Conservation (phyloP, 2,329 filamentous ascomycete species). For the Pseudocercospora crystallina region DNA sequence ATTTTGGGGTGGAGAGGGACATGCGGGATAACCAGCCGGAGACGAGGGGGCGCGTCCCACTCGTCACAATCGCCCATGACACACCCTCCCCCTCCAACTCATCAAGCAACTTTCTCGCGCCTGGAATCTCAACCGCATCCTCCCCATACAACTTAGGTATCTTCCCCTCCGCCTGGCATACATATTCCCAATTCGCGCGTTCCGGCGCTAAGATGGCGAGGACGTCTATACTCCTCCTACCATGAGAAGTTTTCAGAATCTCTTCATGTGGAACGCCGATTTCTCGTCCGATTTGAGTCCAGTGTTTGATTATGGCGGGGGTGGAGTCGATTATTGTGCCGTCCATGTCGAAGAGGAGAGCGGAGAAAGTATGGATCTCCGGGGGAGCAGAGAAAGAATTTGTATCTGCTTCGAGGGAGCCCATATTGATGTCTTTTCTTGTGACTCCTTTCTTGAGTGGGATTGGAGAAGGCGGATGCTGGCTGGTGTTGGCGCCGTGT, state of each 20-base stretch:
- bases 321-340: conserved; percentile 84
- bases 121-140: conserved; percentile 83
- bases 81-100: conserved; percentile 41
- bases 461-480: no score
- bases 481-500: neutral
- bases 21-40: conserved; percentile 52
- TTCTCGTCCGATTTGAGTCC: conserved; percentile 73
- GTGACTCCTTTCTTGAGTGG: no score
- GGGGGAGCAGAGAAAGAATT: conserved; percentile 43
- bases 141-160: conserved; percentile 75
- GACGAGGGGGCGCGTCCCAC: conserved; percentile 49
- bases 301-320: conserved; percentile 73
- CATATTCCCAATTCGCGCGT: conserved; percentile 90
- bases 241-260: conserved; percentile 89
- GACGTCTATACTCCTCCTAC: conserved; percentile 83
- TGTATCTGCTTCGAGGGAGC: conserved; percentile 4
- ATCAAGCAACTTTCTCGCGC: conserved; percentile 49
- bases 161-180: conserved; percentile 72
- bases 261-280: conserved; percentile 76
- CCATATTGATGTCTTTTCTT: neutral
- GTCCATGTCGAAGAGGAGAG: conserved; percentile 71
- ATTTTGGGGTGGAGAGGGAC: conserved; percentile 47
- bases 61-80: conserved; percentile 78
- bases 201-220: conserved; percentile 76
- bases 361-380: conserved; percentile 42